Evolutionary conservation across 2,329 filamentous ascomycete genomes (phyloP), one percentile per base, ranked within the genome.

Genomic region (Blastomyces percursus): DNA sequence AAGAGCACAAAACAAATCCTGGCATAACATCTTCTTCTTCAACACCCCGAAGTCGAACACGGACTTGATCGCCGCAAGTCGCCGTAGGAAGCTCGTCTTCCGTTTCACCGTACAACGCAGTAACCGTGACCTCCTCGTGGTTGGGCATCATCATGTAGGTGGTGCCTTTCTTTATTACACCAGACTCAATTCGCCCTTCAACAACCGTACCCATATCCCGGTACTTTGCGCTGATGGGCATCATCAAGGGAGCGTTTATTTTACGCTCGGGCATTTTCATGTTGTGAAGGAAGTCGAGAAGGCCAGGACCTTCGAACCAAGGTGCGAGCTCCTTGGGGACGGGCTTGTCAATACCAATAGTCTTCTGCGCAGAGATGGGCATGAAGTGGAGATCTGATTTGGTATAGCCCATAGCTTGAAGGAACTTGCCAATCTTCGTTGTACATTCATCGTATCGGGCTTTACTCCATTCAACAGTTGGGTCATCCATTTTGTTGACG

Each of bases 401-500:
- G 78, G 96, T 96, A 81, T 96, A 97, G 32, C 93, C 93, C 12
- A 95, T 88, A 61, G 86, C 89, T 80, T 96, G 96, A 66, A 99
- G 79, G 81, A 96, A 97, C 68, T 87, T 84, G 19, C 86, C 77
- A 59, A 99, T 85, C 80, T 97, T 99, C 68, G 86, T 86, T 3
- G 86, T 92, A 77, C 94, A 99, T 78, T 99, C 94, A 71, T 90
- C 87, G 80, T 91, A 99, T 62, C 94, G 87, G 50, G 90, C 89
- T 70, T 96, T 86, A 61, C 89, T 94, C 95, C 95, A 99, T 72
- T 96, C 85, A 60, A 99, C 95, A 2, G 94, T 99, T 12, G 88
- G 81, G 74, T 99, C 94, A 73, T 99, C 94, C 95, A 99, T 99
- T 83, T 99, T 99, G 85, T 99, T 99, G 74, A 96, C 92, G 61